These are phyloP conservation scores for Claviceps purpurea DNA, from an alignment of 2,329 filamentous ascomycete species.

Conservation along the genomic window DNA sequence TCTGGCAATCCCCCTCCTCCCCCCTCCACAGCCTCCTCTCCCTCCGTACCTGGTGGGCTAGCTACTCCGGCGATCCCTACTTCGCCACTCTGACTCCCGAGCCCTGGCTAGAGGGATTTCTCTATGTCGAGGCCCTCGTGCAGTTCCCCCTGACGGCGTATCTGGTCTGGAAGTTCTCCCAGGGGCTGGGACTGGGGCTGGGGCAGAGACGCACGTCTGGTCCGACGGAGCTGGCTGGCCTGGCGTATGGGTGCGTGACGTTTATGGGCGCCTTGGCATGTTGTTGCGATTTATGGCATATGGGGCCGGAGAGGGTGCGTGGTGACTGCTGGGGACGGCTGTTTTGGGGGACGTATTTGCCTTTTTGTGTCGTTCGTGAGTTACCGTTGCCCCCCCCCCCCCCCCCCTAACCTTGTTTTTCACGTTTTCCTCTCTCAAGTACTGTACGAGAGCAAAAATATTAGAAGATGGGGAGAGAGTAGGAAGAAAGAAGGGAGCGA, in stretches of 20 bases:
- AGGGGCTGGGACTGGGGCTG: constrained; percentile 9
- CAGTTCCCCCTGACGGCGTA: constrained; percentile 38
- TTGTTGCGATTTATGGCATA: constrained; percentile 34
- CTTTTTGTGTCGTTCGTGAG: constrained; percentile 41
- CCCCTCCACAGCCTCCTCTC: constrained; percentile 34
- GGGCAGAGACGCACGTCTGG: constrained; percentile 17
- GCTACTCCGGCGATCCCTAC: constrained; percentile 39
- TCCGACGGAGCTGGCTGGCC: constrained; percentile 32
- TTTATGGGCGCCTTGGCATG: constrained; percentile 38
- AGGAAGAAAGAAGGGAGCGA: not conserved
- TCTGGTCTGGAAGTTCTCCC: constrained; percentile 27
- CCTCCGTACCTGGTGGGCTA: constrained; percentile 33
- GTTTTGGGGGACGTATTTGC: constrained; percentile 35
- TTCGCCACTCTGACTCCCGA: constrained; percentile 24
- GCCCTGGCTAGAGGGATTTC: constrained; percentile 38
- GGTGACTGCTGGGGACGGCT: constrained; percentile 31
- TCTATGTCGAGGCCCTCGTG: constrained; percentile 35
- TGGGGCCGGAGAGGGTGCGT: constrained; percentile 27
- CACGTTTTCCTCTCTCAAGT: not conserved
- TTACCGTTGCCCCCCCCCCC: constrained; percentile 5
- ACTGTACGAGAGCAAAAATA: too few relatives aligned
- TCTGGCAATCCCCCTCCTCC: constrained; percentile 26
- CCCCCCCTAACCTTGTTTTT: not conserved
- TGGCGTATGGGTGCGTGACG: constrained; percentile 38
- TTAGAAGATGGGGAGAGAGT: not conserved